Evolutionary conservation across 2,329 filamentous ascomycete genomes (phyloP).

Genomic region (Fusarium azukiicola): DNA sequence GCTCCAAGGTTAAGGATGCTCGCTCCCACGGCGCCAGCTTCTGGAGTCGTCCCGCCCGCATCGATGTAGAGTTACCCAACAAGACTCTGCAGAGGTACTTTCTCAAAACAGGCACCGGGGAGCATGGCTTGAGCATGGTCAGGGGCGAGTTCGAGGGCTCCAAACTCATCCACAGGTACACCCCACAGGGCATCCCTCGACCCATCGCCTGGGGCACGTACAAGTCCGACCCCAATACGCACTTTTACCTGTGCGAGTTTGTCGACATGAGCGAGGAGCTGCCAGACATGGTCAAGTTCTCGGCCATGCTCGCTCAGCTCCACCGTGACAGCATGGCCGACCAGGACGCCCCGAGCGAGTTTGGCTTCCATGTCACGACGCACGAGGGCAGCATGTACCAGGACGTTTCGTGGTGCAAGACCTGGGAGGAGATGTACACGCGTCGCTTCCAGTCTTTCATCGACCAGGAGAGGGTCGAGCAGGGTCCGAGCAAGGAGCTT

Average conservation of each 20-base stretch:
- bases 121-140: neutral
- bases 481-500: neutral
- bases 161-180: neutral
- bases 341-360: neutral
- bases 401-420: neutral
- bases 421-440: neutral
- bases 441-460: neutral
- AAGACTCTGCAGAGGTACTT: neutral
- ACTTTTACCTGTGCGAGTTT: slow-evolving; percentile 5
- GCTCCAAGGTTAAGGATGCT: neutral
- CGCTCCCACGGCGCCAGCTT: neutral
- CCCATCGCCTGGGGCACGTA: neutral
- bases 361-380: slow-evolving; percentile 10
- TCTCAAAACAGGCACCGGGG: neutral
- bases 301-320: neutral
- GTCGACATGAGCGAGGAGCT: neutral
- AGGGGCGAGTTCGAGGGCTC: neutral
- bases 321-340: neutral
- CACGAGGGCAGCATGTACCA: neutral
- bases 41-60: neutral
- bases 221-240: neutral
- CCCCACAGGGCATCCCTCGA: neutral
- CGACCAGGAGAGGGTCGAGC: neutral
- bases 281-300: neutral
- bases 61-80: neutral